Evolutionary conservation across 768 basidiomycete species (phyloP).

Genomic region (Mycena floridula): DNA sequence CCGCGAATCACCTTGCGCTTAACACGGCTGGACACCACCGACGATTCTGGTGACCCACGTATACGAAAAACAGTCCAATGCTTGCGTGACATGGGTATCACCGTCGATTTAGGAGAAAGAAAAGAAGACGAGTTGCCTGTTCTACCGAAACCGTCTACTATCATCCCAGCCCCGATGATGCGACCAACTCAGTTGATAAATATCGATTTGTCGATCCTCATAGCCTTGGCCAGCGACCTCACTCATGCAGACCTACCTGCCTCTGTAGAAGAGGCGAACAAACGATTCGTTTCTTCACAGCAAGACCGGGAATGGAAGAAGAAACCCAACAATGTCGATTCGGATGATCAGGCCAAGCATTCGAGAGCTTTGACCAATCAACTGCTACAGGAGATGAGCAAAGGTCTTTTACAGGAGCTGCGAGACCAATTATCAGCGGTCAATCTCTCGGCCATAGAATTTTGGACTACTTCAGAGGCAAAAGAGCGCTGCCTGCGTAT

Average conservation of each 20-base stretch:
- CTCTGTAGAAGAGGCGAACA: slow-evolving; percentile 49
- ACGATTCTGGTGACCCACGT: slow-evolving; percentile 39
- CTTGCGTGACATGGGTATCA: slow-evolving; percentile 57
- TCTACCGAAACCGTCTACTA: not conserved
- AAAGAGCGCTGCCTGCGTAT: slow-evolving; percentile 69
- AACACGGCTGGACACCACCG: slow-evolving; percentile 55
- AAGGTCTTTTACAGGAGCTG: slow-evolving; percentile 57
- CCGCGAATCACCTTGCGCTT: slow-evolving; percentile 58
- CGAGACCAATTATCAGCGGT: slow-evolving; percentile 20
- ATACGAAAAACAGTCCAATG: slow-evolving; percentile 52
- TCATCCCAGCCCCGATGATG: slow-evolving; percentile 18
- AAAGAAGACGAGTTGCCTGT: slow-evolving; percentile 3
- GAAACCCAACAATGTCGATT: slow-evolving; percentile 7
- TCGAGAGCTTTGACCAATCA: slow-evolving; percentile 69
- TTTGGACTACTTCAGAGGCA: slow-evolving; percentile 82
- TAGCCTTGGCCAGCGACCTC: slow-evolving; percentile 80
- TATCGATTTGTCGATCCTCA: slow-evolving; percentile 78
- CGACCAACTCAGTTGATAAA: slow-evolving; percentile 60
- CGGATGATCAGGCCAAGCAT: slow-evolving; percentile 37
- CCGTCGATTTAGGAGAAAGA: slow-evolving; percentile 62
- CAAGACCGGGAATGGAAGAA: slow-evolving; percentile 59
- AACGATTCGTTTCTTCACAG: slow-evolving; percentile 56
- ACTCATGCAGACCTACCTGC: slow-evolving; percentile 65
- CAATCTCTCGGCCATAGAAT: slow-evolving; percentile 33
- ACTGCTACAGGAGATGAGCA: slow-evolving; percentile 67